Evolutionary conservation across 2,329 filamentous ascomycete genomes (phyloP).

Genomic region (Neonectria faginata): DNA sequence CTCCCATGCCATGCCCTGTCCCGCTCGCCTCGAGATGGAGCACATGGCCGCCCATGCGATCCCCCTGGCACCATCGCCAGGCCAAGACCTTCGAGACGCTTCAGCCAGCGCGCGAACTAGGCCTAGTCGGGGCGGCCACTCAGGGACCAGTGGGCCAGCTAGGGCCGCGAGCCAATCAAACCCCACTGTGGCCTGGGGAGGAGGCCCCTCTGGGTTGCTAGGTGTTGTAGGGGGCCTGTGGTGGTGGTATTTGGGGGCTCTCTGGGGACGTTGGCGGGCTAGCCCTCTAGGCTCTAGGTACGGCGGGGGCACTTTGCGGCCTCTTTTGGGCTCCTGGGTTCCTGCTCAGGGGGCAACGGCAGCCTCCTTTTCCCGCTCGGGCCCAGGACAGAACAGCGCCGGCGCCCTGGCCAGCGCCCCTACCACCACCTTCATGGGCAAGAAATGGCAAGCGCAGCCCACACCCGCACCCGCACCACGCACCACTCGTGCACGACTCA

Average conservation of each 20-base stretch:
- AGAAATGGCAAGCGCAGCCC: constrained; percentile 6
- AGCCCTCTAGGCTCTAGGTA: constrained; percentile 1
- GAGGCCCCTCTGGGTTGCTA: constrained; percentile 23
- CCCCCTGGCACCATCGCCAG: constrained; percentile 40
- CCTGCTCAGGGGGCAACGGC: constrained; percentile 18
- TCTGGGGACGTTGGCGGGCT: constrained; percentile 8
- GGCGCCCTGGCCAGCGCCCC: constrained; percentile 16
- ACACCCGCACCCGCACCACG: constrained; percentile 22
- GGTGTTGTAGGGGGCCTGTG: constrained; percentile 14
- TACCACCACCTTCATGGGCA: constrained; percentile 16
- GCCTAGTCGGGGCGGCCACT: constrained; percentile 31
- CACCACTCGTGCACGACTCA: constrained; percentile 9
- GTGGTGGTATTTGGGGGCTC: constrained; percentile 4
- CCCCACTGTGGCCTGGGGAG: constrained; percentile 38
- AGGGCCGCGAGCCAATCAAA: constrained; percentile 34
- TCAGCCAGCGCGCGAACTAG: constrained; percentile 40
- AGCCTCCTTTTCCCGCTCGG: constrained; percentile 30
- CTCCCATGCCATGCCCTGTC: constrained; percentile 5
- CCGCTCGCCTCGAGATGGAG: constrained; percentile 20
- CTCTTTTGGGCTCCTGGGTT: constrained; percentile 3
- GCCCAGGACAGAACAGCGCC: constrained; percentile 19
- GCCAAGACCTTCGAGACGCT: constrained; percentile 38
- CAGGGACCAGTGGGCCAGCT: constrained; percentile 33
- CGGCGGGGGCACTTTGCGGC: constrained; percentile 13
- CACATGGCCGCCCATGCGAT: constrained; percentile 36